These are phyloP conservation scores for Pythium monospermum DNA, from an alignment of 352 stramenopile genomes.

Conservation along the genomic window DNA sequence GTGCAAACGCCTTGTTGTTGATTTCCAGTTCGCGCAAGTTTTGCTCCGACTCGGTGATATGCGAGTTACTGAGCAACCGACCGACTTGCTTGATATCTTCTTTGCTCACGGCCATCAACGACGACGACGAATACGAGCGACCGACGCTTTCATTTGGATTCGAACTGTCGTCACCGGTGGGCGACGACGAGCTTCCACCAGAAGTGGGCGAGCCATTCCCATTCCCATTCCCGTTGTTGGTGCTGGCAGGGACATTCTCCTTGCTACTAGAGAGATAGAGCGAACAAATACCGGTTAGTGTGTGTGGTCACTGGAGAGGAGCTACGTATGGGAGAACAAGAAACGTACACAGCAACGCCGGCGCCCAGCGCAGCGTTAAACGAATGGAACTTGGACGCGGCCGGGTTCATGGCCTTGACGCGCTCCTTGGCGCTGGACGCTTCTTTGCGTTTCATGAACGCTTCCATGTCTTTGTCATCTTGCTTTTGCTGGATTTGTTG, in stretches of 20 bases:
- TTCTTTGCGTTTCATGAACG: constrained; percentile 66
- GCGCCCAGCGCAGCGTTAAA: constrained; percentile 60
- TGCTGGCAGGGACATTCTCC: no score
- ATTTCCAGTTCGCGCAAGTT: constrained; percentile 77
- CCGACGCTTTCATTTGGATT: no score
- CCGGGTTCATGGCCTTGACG: constrained; percentile 63
- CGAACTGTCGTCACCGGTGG: no score
- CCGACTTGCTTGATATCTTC: constrained; percentile 77
- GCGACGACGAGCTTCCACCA: background rate
- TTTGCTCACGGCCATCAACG: constrained; percentile 67
- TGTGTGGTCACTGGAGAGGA: background rate
- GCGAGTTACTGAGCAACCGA: constrained; percentile 60
- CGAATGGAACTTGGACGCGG: constrained; percentile 66
- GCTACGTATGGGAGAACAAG: background rate
- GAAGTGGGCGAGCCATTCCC: background rate
- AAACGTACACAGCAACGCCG: constrained; percentile 5
- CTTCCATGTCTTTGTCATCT: constrained; percentile 60
- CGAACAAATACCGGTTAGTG: background rate
- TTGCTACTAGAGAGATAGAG: constrained; percentile 24
- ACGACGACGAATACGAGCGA: constrained; percentile 48
- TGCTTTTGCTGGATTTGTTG: constrained; percentile 42
- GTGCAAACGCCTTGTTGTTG: constrained; percentile 55
- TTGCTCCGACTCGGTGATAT: constrained; percentile 76
- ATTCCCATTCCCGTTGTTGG: no score
- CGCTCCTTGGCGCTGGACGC: constrained; percentile 50